These are phyloP conservation scores for Colletotrichum sp. DNA, from an alignment of 2,329 filamentous ascomycete genomes.

Conservation along the genomic window DNA sequence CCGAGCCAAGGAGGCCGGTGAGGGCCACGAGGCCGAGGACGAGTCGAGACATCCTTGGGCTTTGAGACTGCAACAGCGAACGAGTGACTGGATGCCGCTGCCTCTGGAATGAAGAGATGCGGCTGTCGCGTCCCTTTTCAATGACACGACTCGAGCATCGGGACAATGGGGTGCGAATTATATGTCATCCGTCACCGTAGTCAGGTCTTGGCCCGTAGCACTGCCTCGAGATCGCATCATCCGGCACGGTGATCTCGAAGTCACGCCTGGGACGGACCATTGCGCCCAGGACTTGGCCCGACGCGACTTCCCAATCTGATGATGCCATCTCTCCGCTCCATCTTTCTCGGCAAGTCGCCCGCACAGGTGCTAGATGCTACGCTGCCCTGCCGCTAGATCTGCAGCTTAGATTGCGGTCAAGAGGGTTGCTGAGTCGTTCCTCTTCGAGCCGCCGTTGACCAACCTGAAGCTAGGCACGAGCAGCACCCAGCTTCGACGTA, in stretches of 20 bases:
- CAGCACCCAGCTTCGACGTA: neutral
- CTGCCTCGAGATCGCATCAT: conserved; percentile 13
- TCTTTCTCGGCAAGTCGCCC: neutral
- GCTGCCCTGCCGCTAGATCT: conserved; percentile 2
- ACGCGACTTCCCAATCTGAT: neutral
- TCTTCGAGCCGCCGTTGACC: neutral
- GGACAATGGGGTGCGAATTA: neutral
- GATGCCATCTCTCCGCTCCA: conserved; percentile 7
- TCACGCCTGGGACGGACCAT: neutral
- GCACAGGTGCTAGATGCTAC: neutral
- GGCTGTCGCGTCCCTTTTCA: neutral
- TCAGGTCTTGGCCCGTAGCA: neutral
- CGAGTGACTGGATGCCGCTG: neutral
- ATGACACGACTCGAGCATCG: neutral
- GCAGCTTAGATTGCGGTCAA: conserved; percentile 9
- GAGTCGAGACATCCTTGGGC: conserved; percentile 15
- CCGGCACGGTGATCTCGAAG: neutral
- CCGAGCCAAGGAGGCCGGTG: conserved; percentile 17
- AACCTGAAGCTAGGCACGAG: neutral
- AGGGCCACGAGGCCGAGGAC: conserved; percentile 11
- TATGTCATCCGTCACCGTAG: neutral
- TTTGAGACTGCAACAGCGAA: neutral
- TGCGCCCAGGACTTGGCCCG: neutral
- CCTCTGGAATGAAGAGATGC: neutral
- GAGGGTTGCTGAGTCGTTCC: neutral